These are phyloP conservation scores for Barnettozyma hawaiiensis DNA, from an alignment of 1,139 yeast genomes.

Conservation along the genomic window DNA sequence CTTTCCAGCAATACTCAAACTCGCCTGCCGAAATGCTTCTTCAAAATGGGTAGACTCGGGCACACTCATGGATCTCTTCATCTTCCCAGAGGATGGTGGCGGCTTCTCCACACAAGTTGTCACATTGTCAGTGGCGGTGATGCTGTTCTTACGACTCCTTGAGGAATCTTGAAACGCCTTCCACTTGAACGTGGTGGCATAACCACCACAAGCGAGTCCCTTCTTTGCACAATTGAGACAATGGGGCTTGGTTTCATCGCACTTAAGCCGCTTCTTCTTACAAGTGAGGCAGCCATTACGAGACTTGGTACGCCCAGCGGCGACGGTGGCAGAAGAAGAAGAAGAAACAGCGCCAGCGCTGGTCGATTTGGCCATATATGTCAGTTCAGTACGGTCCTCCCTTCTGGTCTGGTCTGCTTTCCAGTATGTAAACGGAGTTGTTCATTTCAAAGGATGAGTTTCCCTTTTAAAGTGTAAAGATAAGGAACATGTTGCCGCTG, in stretches of 20 bases:
- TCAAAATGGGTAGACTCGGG: slow-evolving; percentile 26
- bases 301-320: slow-evolving; percentile 13
- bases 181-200: slow-evolving; percentile 62
- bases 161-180: slow-evolving; percentile 42
- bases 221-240: slow-evolving; percentile 43
- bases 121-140: slow-evolving; percentile 3
- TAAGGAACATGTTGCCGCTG: not conserved
- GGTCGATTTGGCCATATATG: not conserved
- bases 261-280: slow-evolving; percentile 49
- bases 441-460: not conserved
- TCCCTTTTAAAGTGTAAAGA: not conserved
- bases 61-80: slow-evolving; percentile 2
- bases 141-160: slow-evolving; percentile 5
- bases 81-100: not conserved
- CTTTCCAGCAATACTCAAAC: slow-evolving; percentile 48
- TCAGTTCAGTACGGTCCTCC: no score
- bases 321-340: no score
- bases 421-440: not conserved
- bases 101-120: not conserved
- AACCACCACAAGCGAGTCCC: slow-evolving; percentile 53
- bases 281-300: slow-evolving; percentile 46
- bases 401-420: no score
- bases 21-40: slow-evolving; percentile 46
- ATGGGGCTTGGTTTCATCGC: slow-evolving; percentile 52
- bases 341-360: not conserved